Evolutionary conservation across 176 grass and related monocot species (phyloP), one percentile per base, ranked within the genome.

Genomic region (Bonia amplexicaulis): DNA sequence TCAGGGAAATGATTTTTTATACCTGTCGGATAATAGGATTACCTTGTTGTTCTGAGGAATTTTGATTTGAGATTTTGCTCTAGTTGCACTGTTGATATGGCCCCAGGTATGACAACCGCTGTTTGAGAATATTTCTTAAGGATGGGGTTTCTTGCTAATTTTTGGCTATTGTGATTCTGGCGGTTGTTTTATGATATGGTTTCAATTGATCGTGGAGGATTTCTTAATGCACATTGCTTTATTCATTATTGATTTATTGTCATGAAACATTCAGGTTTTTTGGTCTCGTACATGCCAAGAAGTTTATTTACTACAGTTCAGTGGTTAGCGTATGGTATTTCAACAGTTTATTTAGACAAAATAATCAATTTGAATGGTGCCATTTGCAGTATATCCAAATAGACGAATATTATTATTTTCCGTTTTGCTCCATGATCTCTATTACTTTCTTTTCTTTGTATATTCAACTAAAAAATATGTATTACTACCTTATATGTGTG

Each of bases 51-150:
- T 27, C 1, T 45, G 64, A 19, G 37, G 16, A 44, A 44, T 39
- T 64, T 77, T 59, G 3, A 75, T 54, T 85, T 79, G 31, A 6
- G 47, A 14, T 66, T 40, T 71, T 84, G 16, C 23, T 57, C 37
- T 27, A 26, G 15, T 46, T 37, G 44, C 2, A 5, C 70, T 65
- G 70, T 35, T 40, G 7, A 71, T 71, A 71, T 31, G 27, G 66
- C 37, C 2, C 16, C 39, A 57, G n/a, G 20, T 39, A 63, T 64
- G 68, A 10, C 19, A 73, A 22, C n/a, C 3, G 31, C 9, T 27
- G 26, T 82, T 73, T 44, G 26, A 73, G 26, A 76, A 57, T 77
- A 57, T 48, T 82, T 82, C 6, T 10, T 77, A 45, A 77, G 66
- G 47, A 77, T 62, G 19, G 9, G 60, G 23, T 62, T 80, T 76